Percentiles rank a stretch among this genome's conserved stretches.
Conservation (phyloP, 306 rosid species). For the Elaeagnus macrophylla region DNA sequence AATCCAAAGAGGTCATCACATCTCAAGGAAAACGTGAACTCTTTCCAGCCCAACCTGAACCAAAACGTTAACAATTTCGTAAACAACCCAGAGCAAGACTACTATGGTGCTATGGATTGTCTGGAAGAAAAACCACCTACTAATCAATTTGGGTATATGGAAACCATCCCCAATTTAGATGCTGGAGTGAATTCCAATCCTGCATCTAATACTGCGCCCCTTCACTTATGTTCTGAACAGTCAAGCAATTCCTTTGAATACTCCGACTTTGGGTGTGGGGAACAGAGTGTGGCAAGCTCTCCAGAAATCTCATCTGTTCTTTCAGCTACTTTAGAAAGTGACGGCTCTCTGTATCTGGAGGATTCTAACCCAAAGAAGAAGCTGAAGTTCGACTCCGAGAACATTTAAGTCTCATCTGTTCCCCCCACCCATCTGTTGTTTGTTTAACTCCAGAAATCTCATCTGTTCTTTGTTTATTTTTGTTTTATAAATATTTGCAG, state of each 20-base stretch:
- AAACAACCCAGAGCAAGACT: conserved; percentile 30
- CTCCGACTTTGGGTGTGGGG: conserved; percentile 67
- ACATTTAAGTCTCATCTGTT: no score
- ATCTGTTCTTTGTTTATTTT: no score
- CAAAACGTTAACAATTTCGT: conserved; percentile 26
- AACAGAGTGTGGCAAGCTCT: conserved; percentile 50
- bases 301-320: conserved; percentile 80
- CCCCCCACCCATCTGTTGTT: no score
- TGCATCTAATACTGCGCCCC: conserved; percentile 25
- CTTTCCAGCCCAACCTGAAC: conserved; percentile 36
- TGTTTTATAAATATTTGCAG: no score
- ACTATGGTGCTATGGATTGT: conserved; percentile 34
- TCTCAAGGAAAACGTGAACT: conserved; percentile 26
- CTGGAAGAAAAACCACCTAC: conserved; percentile 63
- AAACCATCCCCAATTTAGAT: conserved; percentile 28
- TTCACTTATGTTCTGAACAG: conserved; percentile 63
- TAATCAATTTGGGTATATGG: conserved; percentile 38
- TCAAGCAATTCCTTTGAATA: conserved; percentile 70
- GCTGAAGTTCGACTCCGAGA: conserved; percentile 31
- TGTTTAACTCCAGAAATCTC: no score
- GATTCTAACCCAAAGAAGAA: conserved; percentile 38
- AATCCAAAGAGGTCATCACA: conserved; percentile 25
- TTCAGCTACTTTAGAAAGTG: conserved; percentile 39
- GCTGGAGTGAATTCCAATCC: conserved; percentile 20
- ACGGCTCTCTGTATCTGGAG: conserved; percentile 42